Conservation (phyloP, 2,329 filamentous ascomycete genomes). For the Apiospora marii region DNA sequence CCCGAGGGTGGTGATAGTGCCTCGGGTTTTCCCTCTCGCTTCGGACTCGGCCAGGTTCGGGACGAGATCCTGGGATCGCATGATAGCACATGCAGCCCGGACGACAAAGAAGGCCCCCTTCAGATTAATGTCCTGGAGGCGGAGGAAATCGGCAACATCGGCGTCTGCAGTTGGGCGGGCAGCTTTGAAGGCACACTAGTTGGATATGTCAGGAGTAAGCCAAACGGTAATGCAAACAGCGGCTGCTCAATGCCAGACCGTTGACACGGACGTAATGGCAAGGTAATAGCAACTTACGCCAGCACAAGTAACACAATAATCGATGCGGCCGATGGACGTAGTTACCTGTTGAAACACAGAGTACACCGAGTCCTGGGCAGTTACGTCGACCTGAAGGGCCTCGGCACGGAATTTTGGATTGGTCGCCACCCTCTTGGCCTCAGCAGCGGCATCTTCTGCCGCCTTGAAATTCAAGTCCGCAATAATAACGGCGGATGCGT, state of each 20-base stretch:
- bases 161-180: neutral
- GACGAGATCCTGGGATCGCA: slow-evolving; percentile 19
- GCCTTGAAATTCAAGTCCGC: slow-evolving; percentile 28
- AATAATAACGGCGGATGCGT: neutral
- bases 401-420: slow-evolving; percentile 18
- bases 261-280: too few relatives aligned
- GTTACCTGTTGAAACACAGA: neutral
- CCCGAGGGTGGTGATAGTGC: slow-evolving; percentile 15
- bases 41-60: neutral
- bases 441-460: slow-evolving; percentile 18
- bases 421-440: neutral
- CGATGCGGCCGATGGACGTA: slow-evolving; percentile 29
- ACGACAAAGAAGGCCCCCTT: slow-evolving; percentile 22
- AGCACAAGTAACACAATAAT: slow-evolving; percentile 34
- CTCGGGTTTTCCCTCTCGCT: neutral
- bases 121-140: slow-evolving; percentile 10
- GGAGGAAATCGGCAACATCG: slow-evolving; percentile 18
- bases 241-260: too few relatives aligned
- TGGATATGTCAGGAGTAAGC: neutral
- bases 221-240: neutral
- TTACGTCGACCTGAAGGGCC: slow-evolving; percentile 24
- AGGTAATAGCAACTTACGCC: slow-evolving; percentile 28
- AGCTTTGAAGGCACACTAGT: neutral
- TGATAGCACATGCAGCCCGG: neutral
- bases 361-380: slow-evolving; percentile 20